Evolutionary conservation across 345 rosid genomes (phyloP).

Genomic region (Toxicodendron radicans): DNA sequence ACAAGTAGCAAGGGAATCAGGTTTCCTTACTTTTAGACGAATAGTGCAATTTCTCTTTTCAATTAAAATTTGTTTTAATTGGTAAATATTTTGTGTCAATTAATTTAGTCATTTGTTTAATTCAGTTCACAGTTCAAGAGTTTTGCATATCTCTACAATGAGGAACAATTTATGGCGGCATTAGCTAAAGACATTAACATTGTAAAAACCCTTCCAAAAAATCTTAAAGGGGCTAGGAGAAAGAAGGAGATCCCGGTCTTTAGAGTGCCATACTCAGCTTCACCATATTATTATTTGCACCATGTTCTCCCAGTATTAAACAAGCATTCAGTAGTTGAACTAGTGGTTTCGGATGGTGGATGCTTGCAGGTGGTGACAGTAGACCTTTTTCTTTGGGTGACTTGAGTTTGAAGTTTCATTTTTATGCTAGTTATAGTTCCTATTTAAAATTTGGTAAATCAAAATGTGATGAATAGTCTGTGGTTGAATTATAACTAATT

Average conservation of each 20-base stretch:
- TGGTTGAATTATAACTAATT: neutral
- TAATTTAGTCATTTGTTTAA: slow-evolving; percentile 11
- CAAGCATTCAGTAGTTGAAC: slow-evolving; percentile 89
- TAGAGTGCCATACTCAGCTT: slow-evolving; percentile 70
- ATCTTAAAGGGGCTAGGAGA: slow-evolving; percentile 86
- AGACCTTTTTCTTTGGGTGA: neutral
- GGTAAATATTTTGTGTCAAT: neutral
- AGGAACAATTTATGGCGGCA: slow-evolving; percentile 83
- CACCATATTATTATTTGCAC: slow-evolving; percentile 84
- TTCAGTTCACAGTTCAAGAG: slow-evolving; percentile 96
- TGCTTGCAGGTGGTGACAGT: slow-evolving; percentile 73
- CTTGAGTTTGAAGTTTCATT: slow-evolving; percentile 15
- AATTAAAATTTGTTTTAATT: slow-evolving; percentile 3
- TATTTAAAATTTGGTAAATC: neutral
- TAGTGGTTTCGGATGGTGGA: slow-evolving; percentile 87
- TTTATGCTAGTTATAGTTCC: neutral
- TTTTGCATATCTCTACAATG: slow-evolving; percentile 88
- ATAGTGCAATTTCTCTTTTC: neutral
- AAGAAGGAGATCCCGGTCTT: slow-evolving; percentile 87
- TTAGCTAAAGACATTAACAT: slow-evolving; percentile 68
- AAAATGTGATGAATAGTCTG: neutral
- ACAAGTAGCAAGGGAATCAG: slow-evolving; percentile 99
- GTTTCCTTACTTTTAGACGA: slow-evolving; percentile 29
- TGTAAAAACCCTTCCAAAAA: slow-evolving; percentile 89
- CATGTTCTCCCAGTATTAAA: slow-evolving; percentile 79